Percentiles rank a stretch among this genome's conserved stretches.
phyloP scores from a whole-genome alignment of 2,329 filamentous ascomycete species.

The Didymella arachidicola region DNA sequence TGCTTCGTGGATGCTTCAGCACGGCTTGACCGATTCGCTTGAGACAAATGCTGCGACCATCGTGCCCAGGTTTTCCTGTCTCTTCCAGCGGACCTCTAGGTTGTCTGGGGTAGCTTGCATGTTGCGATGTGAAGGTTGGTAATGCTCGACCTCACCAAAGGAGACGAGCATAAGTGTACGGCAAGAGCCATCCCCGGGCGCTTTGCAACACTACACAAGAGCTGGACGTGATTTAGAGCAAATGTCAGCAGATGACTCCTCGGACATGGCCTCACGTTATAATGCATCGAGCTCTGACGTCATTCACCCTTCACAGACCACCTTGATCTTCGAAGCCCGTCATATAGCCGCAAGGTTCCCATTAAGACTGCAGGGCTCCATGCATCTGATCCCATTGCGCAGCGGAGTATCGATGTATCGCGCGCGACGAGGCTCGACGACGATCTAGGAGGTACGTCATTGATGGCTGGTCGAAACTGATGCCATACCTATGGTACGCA shows the following conservation, averaged over 20 bases:
- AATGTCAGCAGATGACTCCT: not conserved
- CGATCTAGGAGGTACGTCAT: not conserved
- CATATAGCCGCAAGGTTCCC: not conserved
- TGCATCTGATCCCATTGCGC: not conserved
- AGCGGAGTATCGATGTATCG: not conserved
- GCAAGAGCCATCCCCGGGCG: not conserved
- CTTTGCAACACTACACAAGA: not conserved
- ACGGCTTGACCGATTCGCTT: slow-evolving; percentile 3
- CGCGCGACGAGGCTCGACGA: not conserved
- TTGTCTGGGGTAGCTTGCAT: not conserved
- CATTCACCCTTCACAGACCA: not conserved
- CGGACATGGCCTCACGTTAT: not conserved
- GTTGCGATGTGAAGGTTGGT: not conserved
- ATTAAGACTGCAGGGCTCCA: not conserved
- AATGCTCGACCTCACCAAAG: not conserved
- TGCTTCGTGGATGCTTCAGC: not conserved
- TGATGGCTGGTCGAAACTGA: not conserved
- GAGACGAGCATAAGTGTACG: not conserved
- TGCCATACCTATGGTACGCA: no score
- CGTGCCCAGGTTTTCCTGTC: not conserved
- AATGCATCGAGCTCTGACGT: not conserved
- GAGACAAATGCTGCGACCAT: not conserved
- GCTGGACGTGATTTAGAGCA: not conserved
- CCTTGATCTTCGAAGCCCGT: not conserved
- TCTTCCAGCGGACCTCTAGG: not conserved